phyloP scores from a whole-genome alignment of 345 rosid species.

The Camelina hispida region DNA sequence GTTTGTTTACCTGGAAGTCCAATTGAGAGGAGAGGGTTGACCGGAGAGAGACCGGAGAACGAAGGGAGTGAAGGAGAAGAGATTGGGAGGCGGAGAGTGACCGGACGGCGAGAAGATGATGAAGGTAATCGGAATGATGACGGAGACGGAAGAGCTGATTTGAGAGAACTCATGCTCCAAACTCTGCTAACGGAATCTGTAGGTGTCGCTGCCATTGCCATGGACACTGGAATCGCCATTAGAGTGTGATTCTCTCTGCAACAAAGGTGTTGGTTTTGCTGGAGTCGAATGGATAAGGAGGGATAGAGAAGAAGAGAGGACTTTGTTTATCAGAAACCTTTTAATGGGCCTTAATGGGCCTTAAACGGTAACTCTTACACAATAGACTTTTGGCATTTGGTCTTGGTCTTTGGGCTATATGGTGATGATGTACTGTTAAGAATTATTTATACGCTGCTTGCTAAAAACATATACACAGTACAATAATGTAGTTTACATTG shows the following conservation, averaged over 20 bases:
- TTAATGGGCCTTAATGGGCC: conserved; percentile 24
- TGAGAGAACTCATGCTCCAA: conserved; percentile 75
- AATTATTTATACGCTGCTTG: not conserved
- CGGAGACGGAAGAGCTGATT: conserved; percentile 68
- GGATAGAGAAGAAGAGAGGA: not conserved
- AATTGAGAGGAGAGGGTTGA: conserved; percentile 57
- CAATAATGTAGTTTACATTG: too few species aligned
- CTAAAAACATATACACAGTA: too few species aligned
- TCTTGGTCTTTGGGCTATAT: conserved; percentile 2
- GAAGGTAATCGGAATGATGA: conserved; percentile 50
- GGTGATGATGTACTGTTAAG: not conserved
- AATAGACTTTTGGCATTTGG: not conserved
- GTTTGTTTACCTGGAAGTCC: conserved; percentile 56
- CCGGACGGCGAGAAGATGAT: conserved; percentile 36
- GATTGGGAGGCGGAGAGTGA: conserved; percentile 31
- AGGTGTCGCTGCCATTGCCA: conserved; percentile 47
- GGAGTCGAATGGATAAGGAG: conserved; percentile 30
- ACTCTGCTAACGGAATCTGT: conserved; percentile 39
- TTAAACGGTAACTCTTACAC: not conserved
- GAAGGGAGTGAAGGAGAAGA: conserved; percentile 52
- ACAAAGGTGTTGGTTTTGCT: conserved; percentile 5
- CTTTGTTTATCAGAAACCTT: conserved; percentile 15
- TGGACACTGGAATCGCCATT: conserved; percentile 46
- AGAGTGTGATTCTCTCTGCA: conserved; percentile 35
- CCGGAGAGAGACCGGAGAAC: conserved; percentile 57